A percentile compares a stretch with the other conserved stretches of the same genome.
phyloP scores from a whole-genome alignment of 2,329 filamentous ascomycete genomes.

The Pseudocercospora pini-densiflorae region DNA sequence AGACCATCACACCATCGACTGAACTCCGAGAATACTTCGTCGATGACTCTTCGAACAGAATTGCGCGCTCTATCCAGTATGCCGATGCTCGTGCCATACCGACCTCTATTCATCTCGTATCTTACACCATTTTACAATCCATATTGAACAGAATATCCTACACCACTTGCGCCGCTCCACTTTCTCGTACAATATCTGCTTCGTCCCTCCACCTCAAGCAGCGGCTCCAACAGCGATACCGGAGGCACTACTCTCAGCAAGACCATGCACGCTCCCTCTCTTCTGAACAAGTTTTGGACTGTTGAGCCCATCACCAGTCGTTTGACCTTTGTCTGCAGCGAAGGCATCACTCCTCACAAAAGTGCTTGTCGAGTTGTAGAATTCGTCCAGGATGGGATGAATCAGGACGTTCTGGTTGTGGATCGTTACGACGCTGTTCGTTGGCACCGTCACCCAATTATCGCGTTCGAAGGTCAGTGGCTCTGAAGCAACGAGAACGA shows the following conservation, averaged over 20 bases:
- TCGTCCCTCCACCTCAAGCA: neutral
- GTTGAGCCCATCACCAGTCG: slow-evolving; percentile 38
- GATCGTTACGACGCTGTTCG: slow-evolving; percentile 94
- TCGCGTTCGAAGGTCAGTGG: slow-evolving; percentile 96
- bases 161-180: neutral
- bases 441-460: slow-evolving; percentile 98
- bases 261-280: slow-evolving; percentile 14
- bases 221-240: neutral
- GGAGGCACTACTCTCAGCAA: neutral
- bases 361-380: slow-evolving; percentile 82
- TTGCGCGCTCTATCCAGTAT: neutral
- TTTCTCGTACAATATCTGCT: neutral
- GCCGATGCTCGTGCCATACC: neutral
- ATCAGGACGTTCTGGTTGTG: slow-evolving; percentile 97
- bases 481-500: slow-evolving; percentile 94
- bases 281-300: slow-evolving; percentile 20
- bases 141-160: neutral
- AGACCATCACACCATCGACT: neutral
- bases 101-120: neutral
- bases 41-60: neutral
- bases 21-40: neutral
- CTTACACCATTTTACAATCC: neutral
- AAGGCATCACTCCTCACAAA: slow-evolving; percentile 85
- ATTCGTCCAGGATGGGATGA: slow-evolving; percentile 92
- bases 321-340: slow-evolving; percentile 81